Conservation (phyloP, 306 rosid genomes). For the Ochetophila trinervis region DNA sequence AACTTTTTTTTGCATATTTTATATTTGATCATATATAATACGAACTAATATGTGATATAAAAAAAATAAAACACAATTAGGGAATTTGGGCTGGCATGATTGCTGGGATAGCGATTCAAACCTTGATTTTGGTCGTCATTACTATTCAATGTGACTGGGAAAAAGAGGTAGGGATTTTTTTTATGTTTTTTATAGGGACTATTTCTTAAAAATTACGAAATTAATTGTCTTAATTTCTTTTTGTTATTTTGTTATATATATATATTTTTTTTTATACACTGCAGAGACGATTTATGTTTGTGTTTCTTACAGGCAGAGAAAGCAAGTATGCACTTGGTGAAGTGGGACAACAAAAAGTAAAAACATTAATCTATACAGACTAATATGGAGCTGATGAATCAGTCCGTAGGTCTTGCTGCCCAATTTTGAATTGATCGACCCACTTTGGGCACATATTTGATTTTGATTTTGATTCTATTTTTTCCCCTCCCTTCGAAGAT, state of each 20-base stretch:
- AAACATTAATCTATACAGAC: not conserved
- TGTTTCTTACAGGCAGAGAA: slow-evolving; percentile 46
- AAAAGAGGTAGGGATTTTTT: slow-evolving; percentile 36
- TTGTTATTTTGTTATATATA: too few relatives aligned
- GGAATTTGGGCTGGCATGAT: slow-evolving; percentile 43
- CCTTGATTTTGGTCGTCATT: slow-evolving; percentile 40
- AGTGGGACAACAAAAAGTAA: slow-evolving; percentile 35
- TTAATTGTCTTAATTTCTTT: not conserved
- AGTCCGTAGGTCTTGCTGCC: too few relatives aligned
- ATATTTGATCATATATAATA: too few relatives aligned
- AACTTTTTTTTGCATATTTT: not conserved
- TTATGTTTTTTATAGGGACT: too few relatives aligned
- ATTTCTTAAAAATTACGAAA: not conserved
- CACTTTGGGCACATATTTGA: too few relatives aligned
- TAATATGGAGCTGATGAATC: too few relatives aligned
- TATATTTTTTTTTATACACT: not conserved
- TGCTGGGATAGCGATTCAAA: slow-evolving; percentile 55
- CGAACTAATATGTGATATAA: too few relatives aligned
- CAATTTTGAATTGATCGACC: too few relatives aligned
- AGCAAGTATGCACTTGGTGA: slow-evolving; percentile 37
- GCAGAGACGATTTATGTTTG: not conserved
- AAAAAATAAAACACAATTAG: not conserved
- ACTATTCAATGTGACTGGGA: slow-evolving; percentile 57
- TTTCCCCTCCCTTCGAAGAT: too few relatives aligned
- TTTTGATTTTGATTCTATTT: too few relatives aligned